Percentiles rank a stretch among this genome's conserved stretches.
phyloP scores from a whole-genome alignment of 2,329 filamentous ascomycete genomes.

The Zalaria obscura region DNA sequence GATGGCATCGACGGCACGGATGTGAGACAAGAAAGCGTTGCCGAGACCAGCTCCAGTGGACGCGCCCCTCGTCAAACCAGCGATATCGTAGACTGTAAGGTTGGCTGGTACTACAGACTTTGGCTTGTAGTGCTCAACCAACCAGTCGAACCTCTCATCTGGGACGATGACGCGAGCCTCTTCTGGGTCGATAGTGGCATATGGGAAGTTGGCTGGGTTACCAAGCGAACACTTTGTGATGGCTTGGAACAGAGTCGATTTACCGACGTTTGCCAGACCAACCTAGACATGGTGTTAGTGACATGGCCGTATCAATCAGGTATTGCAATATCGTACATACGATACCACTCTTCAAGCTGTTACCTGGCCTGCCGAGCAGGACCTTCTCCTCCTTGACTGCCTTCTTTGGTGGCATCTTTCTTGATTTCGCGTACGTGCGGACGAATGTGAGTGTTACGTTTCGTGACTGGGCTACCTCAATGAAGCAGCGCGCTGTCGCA shows the following conservation, averaged over 20 bases:
- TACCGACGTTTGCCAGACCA: constrained; percentile 96
- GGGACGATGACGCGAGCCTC: constrained; percentile 95
- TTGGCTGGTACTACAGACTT: constrained; percentile 96
- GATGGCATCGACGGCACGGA: constrained; percentile 51
- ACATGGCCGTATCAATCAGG: too few species aligned
- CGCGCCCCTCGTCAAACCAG: constrained; percentile 86
- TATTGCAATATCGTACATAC: constrained; percentile 42
- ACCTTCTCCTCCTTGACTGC: constrained; percentile 84
- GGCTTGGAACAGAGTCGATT: constrained; percentile 98
- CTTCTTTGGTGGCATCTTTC: constrained; percentile 96
- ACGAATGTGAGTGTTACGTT: constrained; percentile 3
- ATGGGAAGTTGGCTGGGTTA: constrained; percentile 99
- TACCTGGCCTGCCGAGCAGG: constrained; percentile 86
- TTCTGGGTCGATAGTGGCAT: constrained; percentile 97
- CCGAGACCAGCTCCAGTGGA: constrained; percentile 96
- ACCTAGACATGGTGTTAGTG: constrained; percentile 43
- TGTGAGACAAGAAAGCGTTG: constrained; percentile 96
- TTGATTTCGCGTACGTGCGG: constrained; percentile 42
- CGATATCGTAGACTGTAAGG: constrained; percentile 96
- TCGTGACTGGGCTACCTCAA: constrained; percentile 6
- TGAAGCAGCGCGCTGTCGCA: constrained; percentile 6
- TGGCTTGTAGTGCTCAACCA: constrained; percentile 91
- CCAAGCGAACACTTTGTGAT: constrained; percentile 96
- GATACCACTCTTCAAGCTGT: constrained; percentile 98
- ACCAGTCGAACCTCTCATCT: constrained; percentile 91